Base-by-base conservation (phyloP, 768 basidiomycete genomes). In the Auriscalpium vulgare region DNA sequence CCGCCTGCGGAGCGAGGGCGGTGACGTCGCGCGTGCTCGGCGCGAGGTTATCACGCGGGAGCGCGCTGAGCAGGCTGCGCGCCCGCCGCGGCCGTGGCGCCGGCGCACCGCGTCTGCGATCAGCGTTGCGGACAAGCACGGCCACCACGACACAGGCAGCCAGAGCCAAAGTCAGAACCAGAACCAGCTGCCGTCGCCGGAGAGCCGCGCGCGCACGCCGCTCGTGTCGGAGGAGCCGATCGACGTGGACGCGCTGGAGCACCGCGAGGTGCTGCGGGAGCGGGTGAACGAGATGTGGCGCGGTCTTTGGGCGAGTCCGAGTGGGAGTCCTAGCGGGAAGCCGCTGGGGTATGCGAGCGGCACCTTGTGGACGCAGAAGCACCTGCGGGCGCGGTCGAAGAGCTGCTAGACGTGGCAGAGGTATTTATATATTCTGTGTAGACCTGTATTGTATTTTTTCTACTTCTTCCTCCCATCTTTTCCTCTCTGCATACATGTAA, bases 21-120 rank as follows among this genome's bases (percentile, higher is more conserved):
- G 59, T 10, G 61, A 62, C 29, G n/a, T 62, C 14, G 61, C 55
- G 8, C 50, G 51, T 3, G 61, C 52, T 9, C 53, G 61, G 21
- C 54, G 37, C 34, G 53, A 47, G 14, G 58, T 36, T 7, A 34
- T 51, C 14, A 43, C 14, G 4, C 40, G 40, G 7, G 13, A 43
- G 14, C 40, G 40, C 7, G 40, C 17, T 9, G 40, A 43, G 17
- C 14, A 43, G 17, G 29, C 29, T 29, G 29, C 29, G 29, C 29
- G 29, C 29, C 29, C 29, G 7, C 29, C 29, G 29, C 29, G 29
- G 37, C 52, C 6, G 51, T 40, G 37, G 47, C 37, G 46, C 44
- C 46, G 44, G 56, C 58, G 19, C 58, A 59, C 11, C 58, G 58
- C 9, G 29, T 29, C 29, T 7, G 29, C 29, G 29, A 29, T 29